Evolutionary conservation across 768 basidiomycete genomes (phyloP).

Genomic region (Rhizopogon vinicolor): DNA sequence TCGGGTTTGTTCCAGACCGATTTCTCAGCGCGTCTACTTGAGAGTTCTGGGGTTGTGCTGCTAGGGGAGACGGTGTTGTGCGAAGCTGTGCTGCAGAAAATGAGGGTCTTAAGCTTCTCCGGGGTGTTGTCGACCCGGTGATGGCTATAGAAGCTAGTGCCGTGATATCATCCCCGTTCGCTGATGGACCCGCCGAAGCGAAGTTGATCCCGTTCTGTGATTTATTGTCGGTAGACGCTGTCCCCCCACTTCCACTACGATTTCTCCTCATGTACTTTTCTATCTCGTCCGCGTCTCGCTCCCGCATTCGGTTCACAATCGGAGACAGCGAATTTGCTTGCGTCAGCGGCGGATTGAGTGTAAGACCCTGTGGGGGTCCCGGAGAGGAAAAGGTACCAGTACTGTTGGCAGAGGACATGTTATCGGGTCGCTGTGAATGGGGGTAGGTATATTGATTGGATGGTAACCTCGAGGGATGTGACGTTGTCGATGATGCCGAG

Average conservation of each 20-base stretch:
- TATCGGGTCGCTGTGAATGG: slow-evolving; percentile 33
- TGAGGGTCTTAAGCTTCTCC: slow-evolving; percentile 62
- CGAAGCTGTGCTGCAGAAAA: slow-evolving; percentile 76
- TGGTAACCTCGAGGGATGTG: slow-evolving; percentile 41
- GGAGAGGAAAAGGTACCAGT: slow-evolving; percentile 33
- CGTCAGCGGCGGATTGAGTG: slow-evolving; percentile 29
- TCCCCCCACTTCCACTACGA: slow-evolving; percentile 75
- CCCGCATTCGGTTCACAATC: slow-evolving; percentile 74
- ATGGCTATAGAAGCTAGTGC: slow-evolving; percentile 40
- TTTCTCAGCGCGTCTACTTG: slow-evolving; percentile 43
- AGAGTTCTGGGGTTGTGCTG: slow-evolving; percentile 28
- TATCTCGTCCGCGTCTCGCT: slow-evolving; percentile 83
- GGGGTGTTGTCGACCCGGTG: slow-evolving; percentile 54
- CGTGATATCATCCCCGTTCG: slow-evolving; percentile 51
- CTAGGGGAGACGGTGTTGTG: slow-evolving; percentile 36
- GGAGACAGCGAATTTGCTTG: slow-evolving; percentile 60
- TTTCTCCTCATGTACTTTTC: slow-evolving; percentile 81
- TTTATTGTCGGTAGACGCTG: slow-evolving; percentile 66
- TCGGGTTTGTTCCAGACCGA: slow-evolving; percentile 68
- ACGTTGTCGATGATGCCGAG: slow-evolving; percentile 58
- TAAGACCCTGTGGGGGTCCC: slow-evolving; percentile 29
- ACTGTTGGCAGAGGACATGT: slow-evolving; percentile 26
- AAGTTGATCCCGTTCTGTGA: slow-evolving; percentile 53
- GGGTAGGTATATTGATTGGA: slow-evolving; percentile 34
- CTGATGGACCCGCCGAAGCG: slow-evolving; percentile 46